phyloP scores from a whole-genome alignment of 1,139 yeast genomes.

The Arxiozyma heterogenica region DNA sequence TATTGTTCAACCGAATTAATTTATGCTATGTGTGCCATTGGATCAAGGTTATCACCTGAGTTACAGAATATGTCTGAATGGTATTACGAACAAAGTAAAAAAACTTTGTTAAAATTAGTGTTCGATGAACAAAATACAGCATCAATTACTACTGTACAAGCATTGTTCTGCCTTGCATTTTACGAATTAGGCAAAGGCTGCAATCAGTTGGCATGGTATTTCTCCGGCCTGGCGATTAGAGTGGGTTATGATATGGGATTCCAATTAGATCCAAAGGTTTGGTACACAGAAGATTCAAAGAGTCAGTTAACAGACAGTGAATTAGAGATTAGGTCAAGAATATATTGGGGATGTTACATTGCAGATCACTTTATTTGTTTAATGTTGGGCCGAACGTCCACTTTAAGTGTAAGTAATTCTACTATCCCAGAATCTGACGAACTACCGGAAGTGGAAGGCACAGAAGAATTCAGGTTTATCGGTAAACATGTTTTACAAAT shows the following conservation, averaged over 20 bases:
- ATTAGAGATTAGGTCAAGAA: constrained; percentile 48
- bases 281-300: constrained; percentile 32
- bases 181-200: constrained; percentile 53
- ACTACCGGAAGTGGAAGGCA: constrained; percentile 51
- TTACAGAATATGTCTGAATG: constrained; percentile 36
- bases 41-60: constrained; percentile 41
- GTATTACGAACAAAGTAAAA: constrained; percentile 44
- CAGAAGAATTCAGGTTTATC: constrained; percentile 36
- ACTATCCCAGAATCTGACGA: constrained; percentile 55
- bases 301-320: constrained; percentile 32
- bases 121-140: constrained; percentile 31
- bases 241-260: constrained; percentile 61
- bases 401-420: constrained; percentile 48
- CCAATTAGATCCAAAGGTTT: constrained; percentile 53
- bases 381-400: constrained; percentile 50
- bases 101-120: constrained; percentile 34
- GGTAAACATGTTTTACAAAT: constrained; percentile 35
- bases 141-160: constrained; percentile 36
- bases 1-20: constrained; percentile 47
- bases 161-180: constrained; percentile 44
- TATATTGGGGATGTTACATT: constrained; percentile 59
- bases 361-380: constrained; percentile 57
- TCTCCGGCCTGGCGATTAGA: constrained; percentile 54
- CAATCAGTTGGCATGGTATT: constrained; percentile 54
- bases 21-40: constrained; percentile 50